Base-by-base conservation (phyloP, 495 filamentous ascomycete species). In the Lindgomyces ingoldianus region DNA sequence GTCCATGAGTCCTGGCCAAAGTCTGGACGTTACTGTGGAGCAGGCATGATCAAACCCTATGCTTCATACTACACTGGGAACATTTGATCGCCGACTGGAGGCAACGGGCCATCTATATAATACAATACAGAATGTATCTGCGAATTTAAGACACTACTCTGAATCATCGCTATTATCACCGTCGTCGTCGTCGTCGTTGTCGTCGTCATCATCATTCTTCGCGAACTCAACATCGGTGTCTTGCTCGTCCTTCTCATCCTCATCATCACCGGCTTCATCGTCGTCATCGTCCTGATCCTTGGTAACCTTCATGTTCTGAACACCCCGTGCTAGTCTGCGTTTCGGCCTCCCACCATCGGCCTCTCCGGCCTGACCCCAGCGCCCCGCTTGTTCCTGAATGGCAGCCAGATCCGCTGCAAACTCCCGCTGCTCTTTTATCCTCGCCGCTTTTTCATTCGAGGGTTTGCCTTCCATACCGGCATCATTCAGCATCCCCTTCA, bases 391-490 rank as follows among this genome's bases (percentile, higher is more conserved):
- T 71, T 90, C 84, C 73, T 90, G 85, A 57, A 96, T 89, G 42
- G 84, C 85, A 62, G 91, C 90, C 36, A 98, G 72, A 62, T 98
- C 93, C 0, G 83, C 87, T 70, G 84, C 80, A 41, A 98, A 79
- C 74, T 98, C 93, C 33, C 92, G 81, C 70, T 81, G 79, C 73
- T 94, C 91, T 70, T 89, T 92, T 70, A 97, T 96, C 77, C 90
- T 84, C 25, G 79, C 83, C 4, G 94, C 95, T 66, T 88, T 96
- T 33, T 91, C 85, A 62, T 86, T 79, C 0, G 91, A 95, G 76
- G 89, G 96, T 24, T 92, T 83, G 0, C 93, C 93, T 6, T 83
- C 84, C 89, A 98, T 96, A 2, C 94, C 95, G 24, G 85, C 80
- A 8, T 94, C 90, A 24, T 80, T 80, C 30, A 98, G 81, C 84